These are phyloP conservation scores for Aspergillus sp. DNA, from an alignment of 2,329 filamentous ascomycete genomes.

Conservation along the genomic window DNA sequence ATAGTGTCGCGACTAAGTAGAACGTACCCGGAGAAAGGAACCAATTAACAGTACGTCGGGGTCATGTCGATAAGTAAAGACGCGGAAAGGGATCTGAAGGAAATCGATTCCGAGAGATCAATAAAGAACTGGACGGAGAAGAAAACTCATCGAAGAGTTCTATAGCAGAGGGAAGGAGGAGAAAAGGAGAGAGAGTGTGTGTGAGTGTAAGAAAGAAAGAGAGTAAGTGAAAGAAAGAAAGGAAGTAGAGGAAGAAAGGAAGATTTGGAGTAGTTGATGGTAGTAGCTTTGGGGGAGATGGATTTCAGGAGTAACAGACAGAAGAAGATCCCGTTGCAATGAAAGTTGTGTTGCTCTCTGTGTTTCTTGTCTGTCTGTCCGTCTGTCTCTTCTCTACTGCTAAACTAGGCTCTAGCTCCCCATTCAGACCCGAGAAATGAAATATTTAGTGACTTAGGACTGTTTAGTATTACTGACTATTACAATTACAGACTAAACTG, in stretches of 20 bases:
- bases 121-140: background rate
- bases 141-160: background rate
- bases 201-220: background rate
- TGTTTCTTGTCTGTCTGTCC: no score
- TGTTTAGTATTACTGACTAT: background rate
- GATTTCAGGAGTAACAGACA: constrained; percentile 7
- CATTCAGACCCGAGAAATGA: background rate
- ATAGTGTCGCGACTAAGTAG: constrained; percentile 12
- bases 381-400: no score
- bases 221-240: background rate
- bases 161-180: background rate
- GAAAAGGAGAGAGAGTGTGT: background rate
- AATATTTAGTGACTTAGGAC: background rate
- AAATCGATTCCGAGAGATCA: constrained; percentile 1
- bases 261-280: background rate
- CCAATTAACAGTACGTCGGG: constrained; percentile 14
- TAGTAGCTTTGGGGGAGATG: background rate
- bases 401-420: no score
- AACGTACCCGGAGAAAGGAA: constrained; percentile 23
- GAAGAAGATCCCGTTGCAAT: no score
- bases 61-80: constrained; percentile 12
- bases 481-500: background rate
- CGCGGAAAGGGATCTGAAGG: background rate
- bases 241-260: background rate
- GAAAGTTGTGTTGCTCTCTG: background rate